Evolutionary conservation across 805 yeast genomes (phyloP).

Genomic region (Teunomyces pallodes): DNA sequence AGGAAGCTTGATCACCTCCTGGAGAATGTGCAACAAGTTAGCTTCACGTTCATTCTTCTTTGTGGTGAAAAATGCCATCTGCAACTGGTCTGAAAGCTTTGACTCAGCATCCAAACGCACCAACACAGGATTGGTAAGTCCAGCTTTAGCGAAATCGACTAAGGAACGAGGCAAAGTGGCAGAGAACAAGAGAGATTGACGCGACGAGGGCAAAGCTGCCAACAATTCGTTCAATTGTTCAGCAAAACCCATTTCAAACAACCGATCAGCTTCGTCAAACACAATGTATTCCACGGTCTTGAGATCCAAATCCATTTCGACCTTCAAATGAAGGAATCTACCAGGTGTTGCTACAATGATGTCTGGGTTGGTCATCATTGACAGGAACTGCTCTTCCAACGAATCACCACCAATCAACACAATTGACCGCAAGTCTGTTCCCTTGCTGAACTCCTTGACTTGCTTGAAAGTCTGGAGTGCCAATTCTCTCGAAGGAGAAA

Average conservation of each 20-base stretch:
- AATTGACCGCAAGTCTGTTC: slow-evolving; percentile 77
- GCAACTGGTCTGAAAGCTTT: slow-evolving; percentile 84
- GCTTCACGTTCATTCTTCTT: slow-evolving; percentile 90
- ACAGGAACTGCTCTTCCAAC: slow-evolving; percentile 90
- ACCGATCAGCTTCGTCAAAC: slow-evolving; percentile 95
- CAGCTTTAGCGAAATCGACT: slow-evolving; percentile 97
- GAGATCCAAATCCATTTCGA: slow-evolving; percentile 89
- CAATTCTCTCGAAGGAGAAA: slow-evolving; percentile 95
- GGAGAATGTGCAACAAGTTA: slow-evolving; percentile 69
- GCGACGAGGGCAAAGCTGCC: slow-evolving; percentile 72
- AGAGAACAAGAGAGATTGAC: slow-evolving; percentile 88
- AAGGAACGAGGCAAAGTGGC: slow-evolving; percentile 92
- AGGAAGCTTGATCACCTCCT: slow-evolving; percentile 83
- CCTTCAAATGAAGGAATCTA: slow-evolving; percentile 89
- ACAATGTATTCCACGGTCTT: slow-evolving; percentile 84
- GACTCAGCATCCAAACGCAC: slow-evolving; percentile 92
- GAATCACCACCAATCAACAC: slow-evolving; percentile 97
- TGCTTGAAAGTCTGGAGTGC: slow-evolving; percentile 91
- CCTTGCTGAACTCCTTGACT: slow-evolving; percentile 81
- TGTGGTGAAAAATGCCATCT: slow-evolving; percentile 81
- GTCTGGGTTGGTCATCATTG: slow-evolving; percentile 94
- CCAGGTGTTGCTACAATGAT: slow-evolving; percentile 97
- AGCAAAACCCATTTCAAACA: slow-evolving; percentile 94
- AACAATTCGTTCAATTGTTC: slow-evolving; percentile 89
- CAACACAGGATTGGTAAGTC: slow-evolving; percentile 85